Conservation (phyloP, 306 rosid species). For the Trifolium dubium region DNA sequence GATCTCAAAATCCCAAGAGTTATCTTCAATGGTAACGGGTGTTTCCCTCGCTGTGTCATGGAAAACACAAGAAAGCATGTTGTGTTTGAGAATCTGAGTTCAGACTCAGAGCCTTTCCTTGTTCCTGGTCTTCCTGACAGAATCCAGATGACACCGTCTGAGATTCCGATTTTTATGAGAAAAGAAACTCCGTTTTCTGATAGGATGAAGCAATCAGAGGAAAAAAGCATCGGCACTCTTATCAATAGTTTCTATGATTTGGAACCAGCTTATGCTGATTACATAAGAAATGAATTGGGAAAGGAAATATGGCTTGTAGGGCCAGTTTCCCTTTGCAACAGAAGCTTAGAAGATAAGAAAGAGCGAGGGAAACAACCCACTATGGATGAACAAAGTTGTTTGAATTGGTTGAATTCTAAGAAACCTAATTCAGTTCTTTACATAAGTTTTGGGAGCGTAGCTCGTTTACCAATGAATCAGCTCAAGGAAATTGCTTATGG, state of each 20-base stretch:
- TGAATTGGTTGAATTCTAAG: constrained; percentile 61
- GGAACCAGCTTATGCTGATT: constrained; percentile 60
- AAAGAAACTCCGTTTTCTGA: constrained; percentile 17
- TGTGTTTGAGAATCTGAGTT: constrained; percentile 41
- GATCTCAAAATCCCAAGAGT: constrained; percentile 47
- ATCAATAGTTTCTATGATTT: constrained; percentile 64
- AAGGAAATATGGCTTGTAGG: constrained; percentile 63
- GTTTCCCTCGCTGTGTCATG: constrained; percentile 56
- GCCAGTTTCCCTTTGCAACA: constrained; percentile 63
- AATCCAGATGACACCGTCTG: constrained; percentile 58
- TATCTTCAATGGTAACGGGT: constrained; percentile 55
- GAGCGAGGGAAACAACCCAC: constrained; percentile 54
- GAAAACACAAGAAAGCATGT: constrained; percentile 38
- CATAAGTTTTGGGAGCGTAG: constrained; percentile 62
- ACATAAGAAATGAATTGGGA: constrained; percentile 37
- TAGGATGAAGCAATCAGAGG: constrained; percentile 35
- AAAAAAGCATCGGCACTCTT: constrained; percentile 51
- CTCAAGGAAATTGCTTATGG: constrained; percentile 62
- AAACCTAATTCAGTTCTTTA: constrained; percentile 64
- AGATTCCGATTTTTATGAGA: constrained; percentile 49
- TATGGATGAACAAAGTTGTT: constrained; percentile 50
- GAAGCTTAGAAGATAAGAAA: constrained; percentile 45
- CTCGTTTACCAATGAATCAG: constrained; percentile 46
- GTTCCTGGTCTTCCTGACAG: constrained; percentile 56
- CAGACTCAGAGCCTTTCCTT: constrained; percentile 54